These are phyloP conservation scores for Porphyrellus cyaneotinctus DNA, from an alignment of 768 basidiomycete species.

Conservation along the genomic window DNA sequence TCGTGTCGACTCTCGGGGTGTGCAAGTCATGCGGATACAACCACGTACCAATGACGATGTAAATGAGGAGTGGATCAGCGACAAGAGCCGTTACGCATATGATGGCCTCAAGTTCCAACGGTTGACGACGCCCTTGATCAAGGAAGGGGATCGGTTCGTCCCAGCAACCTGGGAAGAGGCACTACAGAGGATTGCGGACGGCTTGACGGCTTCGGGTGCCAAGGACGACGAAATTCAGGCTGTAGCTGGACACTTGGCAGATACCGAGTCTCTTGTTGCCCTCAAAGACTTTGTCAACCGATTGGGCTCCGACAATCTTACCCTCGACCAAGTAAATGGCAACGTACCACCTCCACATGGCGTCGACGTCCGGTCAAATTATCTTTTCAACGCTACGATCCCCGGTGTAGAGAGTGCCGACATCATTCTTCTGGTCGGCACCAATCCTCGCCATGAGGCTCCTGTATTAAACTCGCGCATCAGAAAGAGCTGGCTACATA, in stretches of 20 bases:
- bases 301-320: conserved; percentile 91
- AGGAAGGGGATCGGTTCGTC: conserved; percentile 90
- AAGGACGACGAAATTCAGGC: conserved; percentile 92
- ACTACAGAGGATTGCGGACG: conserved; percentile 69
- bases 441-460: conserved; percentile 96
- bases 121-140: conserved; percentile 85
- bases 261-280: conserved; percentile 89
- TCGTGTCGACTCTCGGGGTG: conserved; percentile 90
- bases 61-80: conserved; percentile 99
- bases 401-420: conserved; percentile 90
- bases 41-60: conserved; percentile 96
- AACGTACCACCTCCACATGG: conserved; percentile 67
- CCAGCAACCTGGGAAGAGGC: conserved; percentile 91
- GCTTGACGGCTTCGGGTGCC: conserved; percentile 75
- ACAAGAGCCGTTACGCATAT: conserved; percentile 96
- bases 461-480: conserved; percentile 97
- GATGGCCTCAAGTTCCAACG: conserved; percentile 96
- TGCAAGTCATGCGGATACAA: conserved; percentile 96
- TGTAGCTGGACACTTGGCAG: conserved; percentile 87
- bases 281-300: conserved; percentile 91
- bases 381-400: conserved; percentile 93
- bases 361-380: conserved; percentile 91
- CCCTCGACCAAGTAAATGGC: conserved; percentile 72
- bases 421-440: conserved; percentile 88
- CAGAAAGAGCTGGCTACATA: conserved; percentile 90